These are phyloP conservation scores for Podospora pseudoanserina DNA, from an alignment of 495 filamentous ascomycete genomes.

Conservation along the genomic window DNA sequence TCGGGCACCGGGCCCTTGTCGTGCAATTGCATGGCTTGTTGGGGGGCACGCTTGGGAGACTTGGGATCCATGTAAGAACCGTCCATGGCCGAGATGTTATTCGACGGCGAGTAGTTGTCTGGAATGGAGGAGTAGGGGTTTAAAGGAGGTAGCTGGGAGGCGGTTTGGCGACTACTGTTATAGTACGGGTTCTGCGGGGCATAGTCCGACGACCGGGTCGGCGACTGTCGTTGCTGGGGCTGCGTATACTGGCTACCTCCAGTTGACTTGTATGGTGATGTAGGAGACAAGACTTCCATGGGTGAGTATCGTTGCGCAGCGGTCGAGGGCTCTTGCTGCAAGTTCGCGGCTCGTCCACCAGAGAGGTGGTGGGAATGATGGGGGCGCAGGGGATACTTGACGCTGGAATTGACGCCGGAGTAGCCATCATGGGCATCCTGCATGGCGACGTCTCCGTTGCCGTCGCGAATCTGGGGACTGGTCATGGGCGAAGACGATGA, in stretches of 20 bases:
- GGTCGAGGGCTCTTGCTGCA: conserved; percentile 71
- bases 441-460: conserved; percentile 84
- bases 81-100: conserved; percentile 61
- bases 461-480: conserved; percentile 65
- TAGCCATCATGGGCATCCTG: conserved; percentile 82
- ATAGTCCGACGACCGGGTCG: conserved; percentile 46
- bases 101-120: conserved; percentile 62
- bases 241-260: conserved; percentile 41
- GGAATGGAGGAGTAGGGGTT: conserved; percentile 60
- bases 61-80: conserved; percentile 70
- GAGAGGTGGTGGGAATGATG: conserved; percentile 60
- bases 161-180: conserved; percentile 36
- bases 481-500: conserved; percentile 61
- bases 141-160: conserved; percentile 66
- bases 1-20: conserved; percentile 78
- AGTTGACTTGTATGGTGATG: conserved; percentile 50
- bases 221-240: conserved; percentile 48
- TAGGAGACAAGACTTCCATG: conserved; percentile 72
- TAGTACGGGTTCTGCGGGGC: conserved; percentile 50
- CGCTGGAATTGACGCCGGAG: conserved; percentile 52
- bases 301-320: conserved; percentile 92
- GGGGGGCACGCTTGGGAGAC: conserved; percentile 59
- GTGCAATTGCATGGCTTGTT: conserved; percentile 44
- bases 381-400: conserved; percentile 72
- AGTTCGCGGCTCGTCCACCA: conserved; percentile 40